Conservation (phyloP, 257 asterid species). For the Solanum sitiens region DNA sequence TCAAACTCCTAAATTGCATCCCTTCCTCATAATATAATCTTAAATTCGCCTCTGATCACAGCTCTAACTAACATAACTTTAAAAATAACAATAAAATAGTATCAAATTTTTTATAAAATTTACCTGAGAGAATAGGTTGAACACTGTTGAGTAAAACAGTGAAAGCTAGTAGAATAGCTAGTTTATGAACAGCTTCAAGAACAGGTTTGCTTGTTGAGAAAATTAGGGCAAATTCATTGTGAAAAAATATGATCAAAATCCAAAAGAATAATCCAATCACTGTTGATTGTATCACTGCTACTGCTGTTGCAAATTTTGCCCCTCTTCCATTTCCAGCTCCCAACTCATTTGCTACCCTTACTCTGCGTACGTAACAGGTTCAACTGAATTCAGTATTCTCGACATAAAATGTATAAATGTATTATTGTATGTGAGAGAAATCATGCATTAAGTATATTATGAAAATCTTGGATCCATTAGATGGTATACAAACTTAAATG, state of each 20-base stretch:
- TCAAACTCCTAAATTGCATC: background rate
- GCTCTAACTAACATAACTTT: background rate
- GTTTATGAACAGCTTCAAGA: constrained; percentile 25
- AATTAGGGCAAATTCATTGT: constrained; percentile 26
- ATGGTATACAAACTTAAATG: background rate
- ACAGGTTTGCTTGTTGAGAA: constrained; percentile 35
- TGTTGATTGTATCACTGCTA: constrained; percentile 33
- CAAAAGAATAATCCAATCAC: constrained; percentile 35
- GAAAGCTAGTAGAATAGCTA: constrained; percentile 41
- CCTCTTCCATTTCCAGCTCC: constrained; percentile 58
- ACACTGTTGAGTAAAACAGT: constrained; percentile 46
- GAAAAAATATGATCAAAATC: constrained; percentile 27
- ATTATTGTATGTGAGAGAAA: background rate
- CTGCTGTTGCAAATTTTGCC: constrained; percentile 42
- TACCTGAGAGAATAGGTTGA: constrained; percentile 56
- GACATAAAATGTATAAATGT: background rate
- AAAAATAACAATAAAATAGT: background rate
- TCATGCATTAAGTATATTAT: background rate
- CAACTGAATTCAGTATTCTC: background rate
- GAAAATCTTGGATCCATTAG: background rate
- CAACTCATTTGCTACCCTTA: constrained; percentile 71
- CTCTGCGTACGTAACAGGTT: constrained; percentile 20
- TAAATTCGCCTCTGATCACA: background rate
- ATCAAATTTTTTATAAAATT: background rate
- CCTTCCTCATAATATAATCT: background rate